Conservation (phyloP, 306 rosid species). For the Prunus persica region Prunus_persica_NCBIv2 NC_034016.1:20175001-20175500, state of each 20-base stretch:
- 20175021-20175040: slow-evolving; percentile 97
- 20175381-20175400: not conserved
- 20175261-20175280: slow-evolving; percentile 80
- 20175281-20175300: not conserved
- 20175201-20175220: slow-evolving; percentile 88
- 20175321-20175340: not conserved
- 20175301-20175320: not conserved
- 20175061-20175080: not conserved
- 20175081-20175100: slow-evolving; percentile 1
- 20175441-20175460: not conserved
- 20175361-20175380: not conserved
- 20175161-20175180: slow-evolving; percentile 85
- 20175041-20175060: slow-evolving; percentile 59
- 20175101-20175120: slow-evolving; percentile 25
- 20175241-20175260: slow-evolving; percentile 93
- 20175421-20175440: not conserved
- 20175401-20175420: not conserved
- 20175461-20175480: not conserved
- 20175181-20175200: slow-evolving; percentile 95
- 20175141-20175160: slow-evolving; percentile 77
- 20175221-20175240: slow-evolving; percentile 94
- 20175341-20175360: not conserved
- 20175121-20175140: slow-evolving; percentile 56
- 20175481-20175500: not conserved
- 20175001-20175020: slow-evolving; percentile 99